Percentiles rank a stretch among this genome's conserved stretches.
phyloP scores from a whole-genome alignment of 73 alveolate genomes.

The Tetrahymena malaccensis region DNA sequence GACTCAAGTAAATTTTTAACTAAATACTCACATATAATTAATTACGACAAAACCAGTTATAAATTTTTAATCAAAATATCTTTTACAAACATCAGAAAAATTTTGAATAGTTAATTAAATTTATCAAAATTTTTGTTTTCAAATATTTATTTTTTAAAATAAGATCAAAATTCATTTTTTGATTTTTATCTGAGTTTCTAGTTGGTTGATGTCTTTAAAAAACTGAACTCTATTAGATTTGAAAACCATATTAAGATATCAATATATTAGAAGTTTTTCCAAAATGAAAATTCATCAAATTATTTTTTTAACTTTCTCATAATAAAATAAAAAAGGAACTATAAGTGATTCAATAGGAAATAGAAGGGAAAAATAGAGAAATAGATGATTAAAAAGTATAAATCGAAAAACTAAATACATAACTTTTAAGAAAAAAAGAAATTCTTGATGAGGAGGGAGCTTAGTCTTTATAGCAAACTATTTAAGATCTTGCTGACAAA shows the following conservation, averaged over 20 bases:
- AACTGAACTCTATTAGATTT: no score
- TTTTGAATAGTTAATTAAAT: no score
- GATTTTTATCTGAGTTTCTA: no score
- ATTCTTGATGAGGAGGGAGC: not conserved
- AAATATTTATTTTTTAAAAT: no score
- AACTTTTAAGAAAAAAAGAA: not conserved
- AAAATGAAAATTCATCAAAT: no score
- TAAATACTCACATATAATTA: not conserved
- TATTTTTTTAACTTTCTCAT: no score
- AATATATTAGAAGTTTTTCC: no score
- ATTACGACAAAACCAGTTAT: not conserved
- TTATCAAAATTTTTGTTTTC: no score
- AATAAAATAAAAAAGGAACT: not conserved
- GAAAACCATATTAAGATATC: no score
- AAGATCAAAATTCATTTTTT: no score
- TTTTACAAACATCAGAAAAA: no score
- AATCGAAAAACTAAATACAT: not conserved
- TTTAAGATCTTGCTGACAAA: not conserved
- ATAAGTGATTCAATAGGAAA: not conserved
- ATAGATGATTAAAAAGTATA: not conserved
- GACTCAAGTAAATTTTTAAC: not conserved
- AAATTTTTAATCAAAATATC: not conserved
- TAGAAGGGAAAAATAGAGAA: not conserved
- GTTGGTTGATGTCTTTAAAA: no score
- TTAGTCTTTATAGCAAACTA: not conserved